Conservation (phyloP, 495 filamentous ascomycete species). For the Aspergillus nanangensis region DNA sequence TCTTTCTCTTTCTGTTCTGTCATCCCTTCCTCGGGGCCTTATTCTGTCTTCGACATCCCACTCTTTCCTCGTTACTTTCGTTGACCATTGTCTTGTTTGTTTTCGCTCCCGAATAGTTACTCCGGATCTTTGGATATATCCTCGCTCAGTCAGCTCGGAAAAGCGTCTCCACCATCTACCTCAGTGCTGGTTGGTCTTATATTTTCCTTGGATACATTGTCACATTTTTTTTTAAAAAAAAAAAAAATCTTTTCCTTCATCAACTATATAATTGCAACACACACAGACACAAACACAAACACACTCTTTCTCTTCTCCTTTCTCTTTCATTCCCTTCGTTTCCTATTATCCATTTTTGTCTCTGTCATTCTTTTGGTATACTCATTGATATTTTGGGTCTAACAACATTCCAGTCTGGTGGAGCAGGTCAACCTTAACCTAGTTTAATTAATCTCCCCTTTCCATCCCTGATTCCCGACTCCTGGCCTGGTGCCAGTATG, state of each 20-base stretch:
- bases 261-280: too few relatives aligned
- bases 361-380: neutral
- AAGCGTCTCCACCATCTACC: too few relatives aligned
- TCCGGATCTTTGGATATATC: too few relatives aligned
- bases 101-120: neutral
- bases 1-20: neutral
- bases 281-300: neutral
- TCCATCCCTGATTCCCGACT: neutral
- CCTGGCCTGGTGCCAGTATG: slow-evolving; percentile 45
- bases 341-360: slow-evolving; percentile 1
- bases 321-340: slow-evolving; percentile 1
- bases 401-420: neutral
- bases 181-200: too few relatives aligned
- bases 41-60: slow-evolving; percentile 1
- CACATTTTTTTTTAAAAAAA: too few relatives aligned
- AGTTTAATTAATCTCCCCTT: neutral
- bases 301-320: slow-evolving; percentile 1
- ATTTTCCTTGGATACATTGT: too few relatives aligned
- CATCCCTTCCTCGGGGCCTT: slow-evolving; percentile 1
- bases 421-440: neutral
- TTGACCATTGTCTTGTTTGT: neutral
- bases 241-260: too few relatives aligned
- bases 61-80: neutral
- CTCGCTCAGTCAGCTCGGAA: too few relatives aligned
- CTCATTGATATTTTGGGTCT: slow-evolving; percentile 13